These are phyloP conservation scores for Circinella umbellata DNA, from an alignment of 371 early-diverging fungal genomes.

Conservation along the genomic window DNA sequence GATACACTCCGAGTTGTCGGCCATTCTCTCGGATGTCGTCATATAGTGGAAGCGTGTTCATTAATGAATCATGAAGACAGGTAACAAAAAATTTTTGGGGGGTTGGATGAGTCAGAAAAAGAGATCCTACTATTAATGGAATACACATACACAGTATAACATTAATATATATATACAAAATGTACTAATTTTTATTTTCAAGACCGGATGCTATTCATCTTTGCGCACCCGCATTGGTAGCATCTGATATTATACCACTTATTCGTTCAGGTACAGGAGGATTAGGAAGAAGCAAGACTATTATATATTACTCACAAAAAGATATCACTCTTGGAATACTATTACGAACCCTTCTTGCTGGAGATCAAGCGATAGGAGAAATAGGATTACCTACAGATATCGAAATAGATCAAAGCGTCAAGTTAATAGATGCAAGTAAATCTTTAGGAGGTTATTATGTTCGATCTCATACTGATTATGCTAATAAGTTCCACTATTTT, in stretches of 20 bases:
- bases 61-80: conserved; percentile 41
- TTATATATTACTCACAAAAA: conserved; percentile 48
- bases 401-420: conserved; percentile 36
- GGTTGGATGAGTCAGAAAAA: background rate
- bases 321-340: conserved; percentile 50
- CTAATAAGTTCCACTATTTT: conserved; percentile 50
- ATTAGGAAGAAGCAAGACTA: conserved; percentile 37
- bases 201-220: conserved; percentile 54
- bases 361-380: conserved; percentile 50
- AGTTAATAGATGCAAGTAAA: conserved; percentile 36
- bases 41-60: conserved; percentile 52
- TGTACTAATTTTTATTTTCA: background rate
- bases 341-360: conserved; percentile 38
- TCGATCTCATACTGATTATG: conserved; percentile 52
- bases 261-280: conserved; percentile 31
- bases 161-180: too few relatives aligned
- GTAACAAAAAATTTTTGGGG: conserved; percentile 15
- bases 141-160: too few relatives aligned
- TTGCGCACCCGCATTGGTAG: conserved; percentile 51
- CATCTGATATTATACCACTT: conserved; percentile 37
- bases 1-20: conserved; percentile 49
- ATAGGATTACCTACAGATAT: conserved; percentile 33
- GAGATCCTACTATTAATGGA: too few relatives aligned
- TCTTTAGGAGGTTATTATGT: conserved; percentile 49
- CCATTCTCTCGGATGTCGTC: conserved; percentile 54